Evolutionary conservation across 2,329 filamentous ascomycete species (phyloP), one percentile per base, ranked within the genome.

Genomic region (Ceratocystis ficicola): DNA sequence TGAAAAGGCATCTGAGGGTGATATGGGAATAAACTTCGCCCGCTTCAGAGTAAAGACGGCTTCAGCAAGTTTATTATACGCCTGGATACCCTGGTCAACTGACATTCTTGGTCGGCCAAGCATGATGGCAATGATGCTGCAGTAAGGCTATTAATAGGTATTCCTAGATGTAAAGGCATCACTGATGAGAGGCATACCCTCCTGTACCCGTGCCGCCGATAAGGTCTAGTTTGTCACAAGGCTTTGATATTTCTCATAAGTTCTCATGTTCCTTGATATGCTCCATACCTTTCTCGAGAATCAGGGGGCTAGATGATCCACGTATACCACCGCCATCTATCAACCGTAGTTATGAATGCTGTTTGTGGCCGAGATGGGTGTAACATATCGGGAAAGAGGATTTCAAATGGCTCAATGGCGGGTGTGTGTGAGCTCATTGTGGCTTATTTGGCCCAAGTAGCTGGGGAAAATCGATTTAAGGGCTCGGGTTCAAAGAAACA

Each of bases 141-240:
- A 32, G 30, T 7, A 32, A 7, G 6, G 1, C 22, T 32, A 6
- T 32, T 2, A 32, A 5, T 22, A 52, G 22, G 48, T 0, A 1
- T 7, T 7, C 30, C 1, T 6, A 32, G 1, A 32, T 32, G 7
- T 7, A 8, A 32, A 7, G 30, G 22, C 3, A 6, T 20, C 22
- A 20, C 22, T 1, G 7, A 7, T 6, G 44, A n/a, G 20, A 22
- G 28, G 17, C 66, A 22, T 63, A 72, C 71, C 71, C 71, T 55
- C 72, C 71, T 1, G 72, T 73, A 62, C 72, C 72, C 28, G 72
- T 73, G 20, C 72, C 72, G 46, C 71, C 72, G 50, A 73, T 72
- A 12, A 73, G 65, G 20, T 73, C 69, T 63, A 73, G 73, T 41
- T 69, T 65, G 22, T 73, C 71, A 61, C 70, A 71, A 28, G 72